Evolutionary conservation across 805 yeast genomes (phyloP).

Genomic region (Wickerhamomyces rabaulensis): DNA sequence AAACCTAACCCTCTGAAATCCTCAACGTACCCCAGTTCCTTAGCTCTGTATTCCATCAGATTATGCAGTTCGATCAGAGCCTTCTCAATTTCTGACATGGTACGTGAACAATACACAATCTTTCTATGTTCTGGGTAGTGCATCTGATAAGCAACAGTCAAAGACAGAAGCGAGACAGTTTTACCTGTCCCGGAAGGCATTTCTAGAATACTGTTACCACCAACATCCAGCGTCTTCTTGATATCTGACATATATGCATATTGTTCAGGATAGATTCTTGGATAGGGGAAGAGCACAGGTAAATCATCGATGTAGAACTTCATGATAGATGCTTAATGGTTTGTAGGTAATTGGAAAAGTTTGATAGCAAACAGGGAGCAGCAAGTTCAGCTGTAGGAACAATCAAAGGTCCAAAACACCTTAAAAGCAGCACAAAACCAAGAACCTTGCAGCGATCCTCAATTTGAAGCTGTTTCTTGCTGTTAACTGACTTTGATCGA

Average conservation of each 20-base stretch:
- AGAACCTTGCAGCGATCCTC: background rate
- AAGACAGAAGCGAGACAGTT: conserved; percentile 84
- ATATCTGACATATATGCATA: conserved; percentile 97
- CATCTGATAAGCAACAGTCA: conserved; percentile 94
- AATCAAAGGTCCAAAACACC: background rate
- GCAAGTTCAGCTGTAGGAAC: background rate
- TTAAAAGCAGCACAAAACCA: background rate
- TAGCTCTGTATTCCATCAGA: conserved; percentile 80
- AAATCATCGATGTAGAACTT: conserved; percentile 86
- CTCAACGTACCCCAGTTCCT: conserved; percentile 80
- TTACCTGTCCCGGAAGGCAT: conserved; percentile 99
- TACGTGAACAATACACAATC: conserved; percentile 96
- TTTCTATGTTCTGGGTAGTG: conserved; percentile 90
- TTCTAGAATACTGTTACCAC: conserved; percentile 93
- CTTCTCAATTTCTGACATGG: conserved; percentile 98
- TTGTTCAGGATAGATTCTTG: conserved; percentile 95
- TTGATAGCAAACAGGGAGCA: background rate
- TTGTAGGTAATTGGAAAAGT: background rate
- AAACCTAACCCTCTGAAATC: conserved; percentile 93
- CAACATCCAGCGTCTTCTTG: conserved; percentile 88
- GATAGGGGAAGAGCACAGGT: conserved; percentile 95
- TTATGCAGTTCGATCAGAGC: conserved; percentile 87
- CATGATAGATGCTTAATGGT: conserved; percentile 8
- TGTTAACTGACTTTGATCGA: too few relatives aligned
- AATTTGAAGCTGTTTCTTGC: background rate